These are phyloP conservation scores for Calonectria montana DNA, from an alignment of 2,329 filamentous ascomycete genomes.

Conservation along the genomic window DNA sequence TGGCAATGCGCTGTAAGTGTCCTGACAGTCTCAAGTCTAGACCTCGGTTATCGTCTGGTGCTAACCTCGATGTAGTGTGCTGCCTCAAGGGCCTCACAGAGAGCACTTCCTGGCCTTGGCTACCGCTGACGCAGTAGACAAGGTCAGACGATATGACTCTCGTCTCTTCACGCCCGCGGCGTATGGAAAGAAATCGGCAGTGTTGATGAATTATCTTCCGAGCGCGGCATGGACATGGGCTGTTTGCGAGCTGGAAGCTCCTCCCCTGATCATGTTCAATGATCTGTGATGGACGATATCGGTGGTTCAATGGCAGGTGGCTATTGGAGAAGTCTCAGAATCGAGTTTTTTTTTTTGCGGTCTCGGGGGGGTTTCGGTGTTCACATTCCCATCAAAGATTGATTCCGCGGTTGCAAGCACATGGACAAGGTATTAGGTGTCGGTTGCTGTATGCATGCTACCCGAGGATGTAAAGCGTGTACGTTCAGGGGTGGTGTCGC, in stretches of 20 bases:
- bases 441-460: conserved; percentile 26
- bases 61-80: conserved; percentile 42
- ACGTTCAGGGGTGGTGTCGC: conserved; percentile 21
- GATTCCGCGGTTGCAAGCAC: conserved; percentile 20
- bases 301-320: conserved; percentile 13
- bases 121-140: conserved; percentile 66
- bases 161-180: conserved; percentile 51
- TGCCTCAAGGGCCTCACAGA: conserved; percentile 47
- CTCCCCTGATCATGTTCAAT: conserved; percentile 51
- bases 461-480: conserved; percentile 32
- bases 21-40: conserved; percentile 7
- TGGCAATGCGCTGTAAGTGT: conserved; percentile 70
- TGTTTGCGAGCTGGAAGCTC: conserved; percentile 47
- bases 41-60: conserved; percentile 28
- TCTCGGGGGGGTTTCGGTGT: conserved; percentile 24
- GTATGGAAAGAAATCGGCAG: conserved; percentile 46
- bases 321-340: not conserved
- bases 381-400: not conserved
- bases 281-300: conserved; percentile 44
- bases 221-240: conserved; percentile 54
- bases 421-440: conserved; percentile 23
- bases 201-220: conserved; percentile 49
- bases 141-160: conserved; percentile 46
- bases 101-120: conserved; percentile 70
- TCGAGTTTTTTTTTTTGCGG: not conserved